A percentile compares a stretch with the other conserved stretches of the same genome.
phyloP scores from a whole-genome alignment of 495 filamentous ascomycete species.

The Stereocaulon alpinum region DNA sequence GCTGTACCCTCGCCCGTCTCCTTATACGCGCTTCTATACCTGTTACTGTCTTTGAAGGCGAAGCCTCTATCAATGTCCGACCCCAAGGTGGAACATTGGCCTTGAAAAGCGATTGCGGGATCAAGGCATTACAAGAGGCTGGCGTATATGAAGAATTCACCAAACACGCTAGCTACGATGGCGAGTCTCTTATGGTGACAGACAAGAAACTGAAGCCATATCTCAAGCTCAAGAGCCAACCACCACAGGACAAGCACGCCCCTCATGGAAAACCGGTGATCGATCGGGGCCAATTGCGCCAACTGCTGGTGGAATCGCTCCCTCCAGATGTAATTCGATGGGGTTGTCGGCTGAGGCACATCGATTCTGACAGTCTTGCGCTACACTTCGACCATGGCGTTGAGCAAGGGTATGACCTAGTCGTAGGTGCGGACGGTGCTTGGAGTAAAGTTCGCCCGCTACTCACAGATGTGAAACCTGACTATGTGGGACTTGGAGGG shows the following conservation, averaged over 20 bases:
- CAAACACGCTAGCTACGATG: conserved; percentile 33
- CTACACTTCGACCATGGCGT: conserved; percentile 25
- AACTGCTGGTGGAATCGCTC: conserved; percentile 30
- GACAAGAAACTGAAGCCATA: conserved; percentile 29
- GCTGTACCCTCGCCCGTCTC: conserved; percentile 47
- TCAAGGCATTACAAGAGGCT: conserved; percentile 41
- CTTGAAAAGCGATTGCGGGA: conserved; percentile 41
- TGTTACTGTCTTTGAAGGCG: conserved; percentile 45
- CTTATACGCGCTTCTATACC: conserved; percentile 37
- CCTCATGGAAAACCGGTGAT: conserved; percentile 39
- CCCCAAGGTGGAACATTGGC: conserved; percentile 48
- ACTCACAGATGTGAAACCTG: conserved; percentile 37
- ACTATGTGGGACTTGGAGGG: conserved; percentile 37
- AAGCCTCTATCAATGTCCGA: conserved; percentile 28
- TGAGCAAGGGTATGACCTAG: conserved; percentile 37
- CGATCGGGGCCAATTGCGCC: conserved; percentile 33
- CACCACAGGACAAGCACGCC: conserved; percentile 11
- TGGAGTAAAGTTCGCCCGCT: conserved; percentile 44
- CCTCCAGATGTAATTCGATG: conserved; percentile 21
- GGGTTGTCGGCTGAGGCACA: conserved; percentile 14
- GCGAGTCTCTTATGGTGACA: conserved; percentile 28
- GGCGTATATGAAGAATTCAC: conserved; percentile 41
- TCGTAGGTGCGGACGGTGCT: conserved; percentile 55
- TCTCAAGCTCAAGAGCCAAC: conserved; percentile 16
- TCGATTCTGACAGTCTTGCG: conserved; percentile 14